These are phyloP conservation scores for Pichia cactophila DNA, from an alignment of 1,139 yeast species.

Conservation along the genomic window DNA sequence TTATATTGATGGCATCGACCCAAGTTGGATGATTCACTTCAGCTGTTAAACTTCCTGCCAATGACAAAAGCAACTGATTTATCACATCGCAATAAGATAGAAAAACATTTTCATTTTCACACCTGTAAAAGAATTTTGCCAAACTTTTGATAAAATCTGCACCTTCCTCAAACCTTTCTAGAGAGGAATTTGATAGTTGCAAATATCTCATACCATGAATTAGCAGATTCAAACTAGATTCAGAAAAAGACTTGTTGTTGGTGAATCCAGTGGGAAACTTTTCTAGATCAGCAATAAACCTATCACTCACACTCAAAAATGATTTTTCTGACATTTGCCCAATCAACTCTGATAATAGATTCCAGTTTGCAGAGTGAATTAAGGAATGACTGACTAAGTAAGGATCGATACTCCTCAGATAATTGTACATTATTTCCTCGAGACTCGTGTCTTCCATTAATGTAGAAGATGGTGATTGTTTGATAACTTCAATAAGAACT, in stretches of 20 bases:
- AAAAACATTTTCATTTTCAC: conserved; percentile 57
- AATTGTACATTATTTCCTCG: conserved; percentile 91
- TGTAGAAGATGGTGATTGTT: conserved; percentile 67
- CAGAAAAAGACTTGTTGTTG: conserved; percentile 39
- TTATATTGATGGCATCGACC: conserved; percentile 68
- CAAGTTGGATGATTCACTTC: conserved; percentile 95
- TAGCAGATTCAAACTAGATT: conserved; percentile 64
- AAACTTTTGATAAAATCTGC: conserved; percentile 79
- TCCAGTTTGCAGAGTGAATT: conserved; percentile 90
- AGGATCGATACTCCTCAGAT: conserved; percentile 83
- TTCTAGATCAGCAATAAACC: conserved; percentile 89
- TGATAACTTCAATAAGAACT: conserved; percentile 85
- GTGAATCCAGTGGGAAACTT: conserved; percentile 50
- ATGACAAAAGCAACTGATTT: conserved; percentile 63
- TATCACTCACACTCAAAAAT: conserved; percentile 81
- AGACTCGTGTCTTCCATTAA: conserved; percentile 76
- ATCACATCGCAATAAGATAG: conserved; percentile 83
- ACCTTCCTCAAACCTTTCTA: conserved; percentile 85
- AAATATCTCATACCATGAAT: conserved; percentile 89
- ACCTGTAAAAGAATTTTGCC: conserved; percentile 68
- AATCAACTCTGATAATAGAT: conserved; percentile 75
- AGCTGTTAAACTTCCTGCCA: conserved; percentile 82
- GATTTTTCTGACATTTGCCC: conserved; percentile 87
- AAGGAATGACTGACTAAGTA: conserved; percentile 53
- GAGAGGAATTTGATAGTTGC: conserved; percentile 71